Base-by-base conservation (phyloP, 371 early-diverging fungal species). In the Syncephalastrum racemosum region DNA sequence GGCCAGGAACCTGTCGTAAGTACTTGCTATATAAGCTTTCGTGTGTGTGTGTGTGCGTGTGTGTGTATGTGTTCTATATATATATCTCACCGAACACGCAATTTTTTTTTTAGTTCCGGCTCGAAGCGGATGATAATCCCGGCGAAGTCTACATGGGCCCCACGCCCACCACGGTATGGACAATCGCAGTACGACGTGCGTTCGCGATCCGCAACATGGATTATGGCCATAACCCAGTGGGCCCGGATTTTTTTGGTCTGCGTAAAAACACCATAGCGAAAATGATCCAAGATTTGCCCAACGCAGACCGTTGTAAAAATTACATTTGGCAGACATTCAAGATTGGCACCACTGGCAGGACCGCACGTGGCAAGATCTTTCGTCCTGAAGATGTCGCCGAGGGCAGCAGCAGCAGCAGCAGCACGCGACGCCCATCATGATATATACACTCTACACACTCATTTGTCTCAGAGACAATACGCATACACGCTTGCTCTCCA, bases 171-270 rank as follows among this genome's bases (percentile, higher is more conserved):
- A 79, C 79, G 4, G 79, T 79, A 31, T 79, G 79, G 79, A 79
- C 79, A 12, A 79, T 75, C 57, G 70, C 73, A 62, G 79, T 79
- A 19, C 57, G 77, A 39, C 41, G 74, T 8, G 79, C 79, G 14
- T 79, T 79, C 64, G 80, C 82, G 16, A 83, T 96, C 46, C 85
- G 92, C 7, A 87, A 91, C 49, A 83, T 87, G 44, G 90, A 89
- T 49, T 88, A 89, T 66, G 87, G 89, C 15, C 90, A 90, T 50
- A 88, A 90, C 39, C 90, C 91, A 4, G 90, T 90, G 0, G 97
- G 97, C 1, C 95, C 95, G 1, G 97, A 96, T 60, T 93, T 88
- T 64, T 95, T 90, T 74, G 97, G 95, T 0, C 83, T 95, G 52
- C 82, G 94, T 22, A 89, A 92, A 46, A 91, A 92, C 13, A 91